These are phyloP conservation scores for Lasiodiplodia sp. DNA, from an alignment of 2,329 filamentous ascomycete genomes.

Conservation along the genomic window DNA sequence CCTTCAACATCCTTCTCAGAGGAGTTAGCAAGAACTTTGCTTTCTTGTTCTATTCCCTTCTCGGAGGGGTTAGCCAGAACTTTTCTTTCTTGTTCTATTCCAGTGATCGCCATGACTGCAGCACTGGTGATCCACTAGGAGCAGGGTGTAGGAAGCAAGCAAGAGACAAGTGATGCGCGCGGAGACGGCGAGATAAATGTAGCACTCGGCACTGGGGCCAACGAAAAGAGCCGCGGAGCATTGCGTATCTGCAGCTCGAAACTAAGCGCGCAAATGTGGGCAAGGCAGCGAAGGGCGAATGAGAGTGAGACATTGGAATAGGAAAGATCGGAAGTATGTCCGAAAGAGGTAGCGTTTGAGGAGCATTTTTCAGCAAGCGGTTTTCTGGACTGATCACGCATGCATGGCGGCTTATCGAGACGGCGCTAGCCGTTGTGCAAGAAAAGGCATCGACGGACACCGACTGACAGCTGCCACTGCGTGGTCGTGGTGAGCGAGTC, in stretches of 20 bases:
- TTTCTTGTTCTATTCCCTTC: background rate
- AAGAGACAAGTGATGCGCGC: background rate
- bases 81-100: background rate
- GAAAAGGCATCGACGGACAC: background rate
- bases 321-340: background rate
- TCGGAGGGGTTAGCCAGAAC: background rate
- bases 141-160: background rate
- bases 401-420: background rate
- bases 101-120: background rate
- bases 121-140: background rate
- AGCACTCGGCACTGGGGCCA: background rate
- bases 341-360: background rate
- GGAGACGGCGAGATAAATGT: slow-evolving; percentile 2
- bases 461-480: background rate
- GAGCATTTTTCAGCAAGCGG: background rate
- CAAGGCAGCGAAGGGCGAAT: background rate
- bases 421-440: background rate
- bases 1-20: slow-evolving; percentile 10
- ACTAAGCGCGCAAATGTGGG: background rate
- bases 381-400: background rate
- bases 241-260: background rate
- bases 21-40: background rate
- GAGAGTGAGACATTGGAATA: background rate
- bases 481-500: slow-evolving; percentile 14
- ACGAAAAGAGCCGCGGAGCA: background rate